These are phyloP conservation scores for Aureobasidium sp. DNA, from an alignment of 2,329 filamentous ascomycete genomes.

Conservation along the genomic window DNA sequence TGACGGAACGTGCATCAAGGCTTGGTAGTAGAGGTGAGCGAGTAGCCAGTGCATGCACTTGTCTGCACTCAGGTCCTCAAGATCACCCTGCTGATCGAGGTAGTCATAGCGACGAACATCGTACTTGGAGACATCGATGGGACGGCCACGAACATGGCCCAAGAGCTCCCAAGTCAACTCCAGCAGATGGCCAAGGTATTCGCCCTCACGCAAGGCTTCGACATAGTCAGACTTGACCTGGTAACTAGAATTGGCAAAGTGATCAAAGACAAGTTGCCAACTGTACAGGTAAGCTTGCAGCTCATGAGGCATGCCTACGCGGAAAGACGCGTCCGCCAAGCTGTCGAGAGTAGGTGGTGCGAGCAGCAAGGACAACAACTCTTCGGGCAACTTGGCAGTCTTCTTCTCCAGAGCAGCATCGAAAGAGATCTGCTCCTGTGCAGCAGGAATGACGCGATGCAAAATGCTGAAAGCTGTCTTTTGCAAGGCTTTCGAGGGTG, in stretches of 20 bases:
- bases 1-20: constrained; percentile 67
- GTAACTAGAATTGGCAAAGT: constrained; percentile 57
- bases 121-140: constrained; percentile 63
- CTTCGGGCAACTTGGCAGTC: constrained; percentile 68
- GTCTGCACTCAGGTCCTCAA: constrained; percentile 52
- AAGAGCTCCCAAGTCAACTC: constrained; percentile 79
- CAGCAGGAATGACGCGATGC: constrained; percentile 67
- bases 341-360: constrained; percentile 67
- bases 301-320: constrained; percentile 57
- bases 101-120: constrained; percentile 58
- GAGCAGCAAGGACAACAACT: constrained; percentile 75
- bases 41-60: constrained; percentile 76
- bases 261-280: constrained; percentile 86
- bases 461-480: constrained; percentile 73
- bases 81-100: constrained; percentile 3
- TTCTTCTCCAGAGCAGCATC: constrained; percentile 66
- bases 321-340: constrained; percentile 58
- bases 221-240: constrained; percentile 77
- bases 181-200: constrained; percentile 62
- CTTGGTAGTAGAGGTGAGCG: constrained; percentile 77
- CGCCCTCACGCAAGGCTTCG: constrained; percentile 67
- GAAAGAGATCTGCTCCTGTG: constrained; percentile 75
- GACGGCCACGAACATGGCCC: constrained; percentile 66
- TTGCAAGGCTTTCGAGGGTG: constrained; percentile 68
- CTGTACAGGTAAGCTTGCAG: constrained; percentile 77